Evolutionary conservation across 192 early-diverging fungal species (phyloP), one percentile per base, ranked within the genome.

Genomic region (Umbelopsis ramanniana): DNA sequence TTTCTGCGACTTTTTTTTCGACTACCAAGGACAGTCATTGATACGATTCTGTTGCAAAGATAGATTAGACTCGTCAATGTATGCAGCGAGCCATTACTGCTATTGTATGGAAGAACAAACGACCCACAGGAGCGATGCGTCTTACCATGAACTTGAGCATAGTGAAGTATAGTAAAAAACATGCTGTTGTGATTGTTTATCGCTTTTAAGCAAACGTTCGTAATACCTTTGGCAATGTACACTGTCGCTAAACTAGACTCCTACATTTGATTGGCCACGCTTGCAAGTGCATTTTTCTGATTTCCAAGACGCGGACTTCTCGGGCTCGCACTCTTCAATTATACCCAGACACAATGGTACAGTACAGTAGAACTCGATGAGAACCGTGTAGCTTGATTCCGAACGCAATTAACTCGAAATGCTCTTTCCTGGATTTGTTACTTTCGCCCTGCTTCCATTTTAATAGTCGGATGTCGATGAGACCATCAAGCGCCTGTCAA

Each of bases 401-500:
- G 11, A 7, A 43, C 11, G 40, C 11, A 43, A 43, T 46, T 50
- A 50, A 50, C 48, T 50, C 48, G 48, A 21, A 8, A 3, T n/a
- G 15, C 48, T 15, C 17, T n/a, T 50, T 19, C 4, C 48, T 50
- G 15, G 1, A 17, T 0, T 50, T 4, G 0, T 50, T 0, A 21
- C 17, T 50, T 50, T 15, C 17, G n/a, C 48, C 15, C 6, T 50
- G 6, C 15, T 14, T 37, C 15, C 0, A 37, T 19, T 10, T 12
- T 33, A 63, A 63, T 35, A 63, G 57, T 63, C 57, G 26, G 94
- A 96, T 77, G 89, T 98, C 43, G 97, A 98, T 81, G 97, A 98
- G 76, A 96, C 95, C 24, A 89, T 98, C 74, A 93, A 90, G 74
- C 92, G 97, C 3, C 82, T 98, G 50, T 89, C 90, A 38, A 78